Conservation (phyloP, 257 asterid species). For the Nicotiana attenuata region DNA sequence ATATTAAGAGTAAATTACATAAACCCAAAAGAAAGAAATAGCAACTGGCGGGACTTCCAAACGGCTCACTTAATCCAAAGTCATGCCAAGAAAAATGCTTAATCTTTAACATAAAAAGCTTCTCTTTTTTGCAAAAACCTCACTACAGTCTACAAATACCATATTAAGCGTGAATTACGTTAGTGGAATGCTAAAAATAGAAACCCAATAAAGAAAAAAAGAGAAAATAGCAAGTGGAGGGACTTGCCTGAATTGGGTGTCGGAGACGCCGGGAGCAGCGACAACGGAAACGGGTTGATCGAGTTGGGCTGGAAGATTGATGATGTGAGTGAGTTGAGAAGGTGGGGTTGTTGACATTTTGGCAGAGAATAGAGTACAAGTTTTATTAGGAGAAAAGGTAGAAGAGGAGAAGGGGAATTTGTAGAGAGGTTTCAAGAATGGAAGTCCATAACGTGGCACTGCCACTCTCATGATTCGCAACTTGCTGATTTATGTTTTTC, state of each 20-base stretch:
- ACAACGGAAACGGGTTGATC: conserved; percentile 50
- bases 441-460: neutral
- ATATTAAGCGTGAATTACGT: neutral
- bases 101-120: neutral
- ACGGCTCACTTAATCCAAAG: neutral
- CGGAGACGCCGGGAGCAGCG: conserved; percentile 71
- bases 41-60: neutral
- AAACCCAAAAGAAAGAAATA: neutral
- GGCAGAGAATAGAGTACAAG: conserved; percentile 13
- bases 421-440: conserved; percentile 17
- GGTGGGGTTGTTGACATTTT: conserved; percentile 56
- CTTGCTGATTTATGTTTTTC: neutral
- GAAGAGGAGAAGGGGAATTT: conserved; percentile 22
- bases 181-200: neutral
- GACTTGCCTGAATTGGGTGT: conserved; percentile 58
- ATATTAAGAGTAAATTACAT: neutral
- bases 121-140: neutral
- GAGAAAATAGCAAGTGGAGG: conserved; percentile 5
- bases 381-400: conserved; percentile 7
- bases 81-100: neutral
- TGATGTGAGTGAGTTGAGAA: conserved; percentile 34
- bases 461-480: neutral
- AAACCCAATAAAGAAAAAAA: neutral
- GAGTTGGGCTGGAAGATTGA: conserved; percentile 55
- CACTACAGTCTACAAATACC: neutral